Conservation (phyloP, 345 rosid species). For the Durio zibethinus region DNA sequence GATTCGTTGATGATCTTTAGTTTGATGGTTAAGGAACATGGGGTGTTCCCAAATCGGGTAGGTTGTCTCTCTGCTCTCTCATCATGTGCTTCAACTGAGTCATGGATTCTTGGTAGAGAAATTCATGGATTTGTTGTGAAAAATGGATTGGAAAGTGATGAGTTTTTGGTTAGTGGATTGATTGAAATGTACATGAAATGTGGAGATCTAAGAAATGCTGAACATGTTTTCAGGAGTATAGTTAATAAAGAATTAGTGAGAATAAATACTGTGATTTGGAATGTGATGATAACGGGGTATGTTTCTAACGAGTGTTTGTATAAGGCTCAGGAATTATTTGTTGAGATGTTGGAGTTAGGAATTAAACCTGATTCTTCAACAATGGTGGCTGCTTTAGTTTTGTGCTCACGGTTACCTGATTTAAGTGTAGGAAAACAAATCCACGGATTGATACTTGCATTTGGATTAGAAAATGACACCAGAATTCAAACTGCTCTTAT, state of each 20-base stretch:
- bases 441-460: conserved; percentile 27
- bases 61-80: conserved; percentile 38
- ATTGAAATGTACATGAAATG: conserved; percentile 51
- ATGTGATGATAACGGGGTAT: conserved; percentile 44
- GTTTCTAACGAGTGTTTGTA: conserved; percentile 26
- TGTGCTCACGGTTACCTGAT: conserved; percentile 30
- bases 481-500: conserved; percentile 40
- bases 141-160: conserved; percentile 28
- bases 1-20: conserved; percentile 29
- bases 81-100: conserved; percentile 30
- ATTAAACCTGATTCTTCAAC: conserved; percentile 38
- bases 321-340: conserved; percentile 30
- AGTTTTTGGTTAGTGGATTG: conserved; percentile 34
- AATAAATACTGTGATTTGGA: conserved; percentile 39
- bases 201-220: conserved; percentile 31
- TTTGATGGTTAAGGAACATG: conserved; percentile 26
- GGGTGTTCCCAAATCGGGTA: conserved; percentile 20
- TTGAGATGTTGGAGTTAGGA: conserved; percentile 35
- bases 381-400: conserved; percentile 33
- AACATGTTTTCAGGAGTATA: conserved; percentile 27
- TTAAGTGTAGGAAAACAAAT: conserved; percentile 32
- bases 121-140: conserved; percentile 39
- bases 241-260: conserved; percentile 14
- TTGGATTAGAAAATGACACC: conserved; percentile 34
- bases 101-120: conserved; percentile 34